Conservation (phyloP, 495 filamentous ascomycete species). For the Lentithecium fluviatile region DNA sequence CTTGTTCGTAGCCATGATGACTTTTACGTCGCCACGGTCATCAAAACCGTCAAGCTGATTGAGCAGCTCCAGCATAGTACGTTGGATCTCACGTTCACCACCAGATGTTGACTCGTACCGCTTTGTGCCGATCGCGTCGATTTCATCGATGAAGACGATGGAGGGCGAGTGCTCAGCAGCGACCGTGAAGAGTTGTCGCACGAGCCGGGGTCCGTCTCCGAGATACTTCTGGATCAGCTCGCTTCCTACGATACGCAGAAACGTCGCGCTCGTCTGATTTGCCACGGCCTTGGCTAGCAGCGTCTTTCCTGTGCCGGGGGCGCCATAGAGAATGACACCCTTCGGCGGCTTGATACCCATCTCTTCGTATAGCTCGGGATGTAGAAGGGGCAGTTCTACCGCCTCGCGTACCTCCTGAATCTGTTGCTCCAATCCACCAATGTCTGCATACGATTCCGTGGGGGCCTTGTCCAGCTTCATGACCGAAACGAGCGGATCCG, state of each 20-base stretch:
- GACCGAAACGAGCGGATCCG: slow-evolving; percentile 92
- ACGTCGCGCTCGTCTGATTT: slow-evolving; percentile 97
- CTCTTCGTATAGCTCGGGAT: slow-evolving; percentile 98
- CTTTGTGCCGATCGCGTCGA: slow-evolving; percentile 98
- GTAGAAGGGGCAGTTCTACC: slow-evolving; percentile 91
- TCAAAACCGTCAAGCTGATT: slow-evolving; percentile 99
- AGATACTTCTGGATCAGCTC: slow-evolving; percentile 99
- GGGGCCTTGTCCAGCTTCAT: slow-evolving; percentile 99
- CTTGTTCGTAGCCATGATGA: slow-evolving; percentile 99
- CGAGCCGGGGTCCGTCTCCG: slow-evolving; percentile 90
- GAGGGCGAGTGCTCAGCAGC: slow-evolving; percentile 94
- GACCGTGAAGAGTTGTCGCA: slow-evolving; percentile 96
- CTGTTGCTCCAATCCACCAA: slow-evolving; percentile 90
- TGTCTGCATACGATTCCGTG: slow-evolving; percentile 97
- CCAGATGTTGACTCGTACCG: slow-evolving; percentile 97
- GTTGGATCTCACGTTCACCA: slow-evolving; percentile 94
- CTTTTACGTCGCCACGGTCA: slow-evolving; percentile 98
- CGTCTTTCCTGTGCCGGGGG: slow-evolving; percentile 96
- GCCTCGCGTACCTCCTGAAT: slow-evolving; percentile 98
- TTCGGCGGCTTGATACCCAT: slow-evolving; percentile 99
- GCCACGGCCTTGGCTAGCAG: slow-evolving; percentile 96
- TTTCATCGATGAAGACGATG: slow-evolving; percentile 99
- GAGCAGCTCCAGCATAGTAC: slow-evolving; percentile 97
- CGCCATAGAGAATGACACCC: slow-evolving; percentile 98
- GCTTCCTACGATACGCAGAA: slow-evolving; percentile 95